phyloP scores from a whole-genome alignment of 441 rosid genomes.

The Bocquillonia castaneifolia region DNA sequence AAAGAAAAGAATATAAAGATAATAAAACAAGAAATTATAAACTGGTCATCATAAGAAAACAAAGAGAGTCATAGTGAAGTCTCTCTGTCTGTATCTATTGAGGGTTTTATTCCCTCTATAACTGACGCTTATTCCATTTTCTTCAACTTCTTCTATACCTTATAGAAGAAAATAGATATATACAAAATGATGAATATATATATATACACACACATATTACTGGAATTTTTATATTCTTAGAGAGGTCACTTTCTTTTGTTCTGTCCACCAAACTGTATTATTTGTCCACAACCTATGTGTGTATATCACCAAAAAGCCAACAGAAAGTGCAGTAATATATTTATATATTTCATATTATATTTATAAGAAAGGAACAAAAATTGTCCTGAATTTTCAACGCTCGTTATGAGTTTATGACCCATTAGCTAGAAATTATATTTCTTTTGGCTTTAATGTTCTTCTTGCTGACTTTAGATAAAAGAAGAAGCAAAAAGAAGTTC shows the following conservation, averaged over 20 bases:
- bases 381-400: background rate
- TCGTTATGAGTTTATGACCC: no score
- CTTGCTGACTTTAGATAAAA: background rate
- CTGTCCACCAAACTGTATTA: conserved; percentile 9
- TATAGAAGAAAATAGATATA: background rate
- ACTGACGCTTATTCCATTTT: conserved; percentile 26
- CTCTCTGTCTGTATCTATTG: conserved; percentile 24
- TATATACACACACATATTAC: no score
- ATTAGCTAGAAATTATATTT: background rate
- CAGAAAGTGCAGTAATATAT: conserved; percentile 25
- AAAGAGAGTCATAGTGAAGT: conserved; percentile 35
- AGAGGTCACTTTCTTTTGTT: conserved; percentile 26
- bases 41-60: background rate
- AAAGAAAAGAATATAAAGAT: background rate
- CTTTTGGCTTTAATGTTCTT: background rate
- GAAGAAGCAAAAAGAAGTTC: conserved; percentile 5
- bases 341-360: background rate
- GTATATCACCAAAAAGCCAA: conserved; percentile 6
- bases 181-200: no score
- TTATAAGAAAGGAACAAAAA: background rate
- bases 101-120: conserved; percentile 30
- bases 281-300: background rate
- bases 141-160: conserved; percentile 21
- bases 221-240: no score
- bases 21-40: no score